Evolutionary conservation across 2,329 filamentous ascomycete species (phyloP).

Genomic region (Daldinia sp.): DNA sequence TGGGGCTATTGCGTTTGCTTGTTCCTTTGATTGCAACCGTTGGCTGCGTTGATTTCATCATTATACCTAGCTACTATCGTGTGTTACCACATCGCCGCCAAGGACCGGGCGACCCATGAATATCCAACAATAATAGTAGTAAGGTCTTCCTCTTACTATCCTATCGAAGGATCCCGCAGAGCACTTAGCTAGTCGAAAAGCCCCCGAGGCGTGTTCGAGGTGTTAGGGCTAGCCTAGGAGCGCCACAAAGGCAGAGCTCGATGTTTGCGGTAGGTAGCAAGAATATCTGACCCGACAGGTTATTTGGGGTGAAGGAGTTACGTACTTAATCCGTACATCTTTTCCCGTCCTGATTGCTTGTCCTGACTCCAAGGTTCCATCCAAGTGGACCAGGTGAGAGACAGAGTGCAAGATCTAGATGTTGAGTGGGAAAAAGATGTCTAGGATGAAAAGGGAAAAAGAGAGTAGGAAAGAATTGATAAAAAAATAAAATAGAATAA

Average conservation of each 20-base stretch:
- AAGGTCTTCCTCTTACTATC: neutral
- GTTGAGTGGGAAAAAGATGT: constrained; percentile 13
- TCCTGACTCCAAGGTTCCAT: constrained; percentile 30
- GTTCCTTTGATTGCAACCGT: constrained; percentile 34
- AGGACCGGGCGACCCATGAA: constrained; percentile 19
- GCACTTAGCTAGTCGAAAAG: constrained; percentile 27
- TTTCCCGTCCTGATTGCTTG: constrained; percentile 40
- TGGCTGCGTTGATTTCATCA: constrained; percentile 41
- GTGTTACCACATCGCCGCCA: constrained; percentile 38
- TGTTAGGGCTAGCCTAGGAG: constrained; percentile 25
- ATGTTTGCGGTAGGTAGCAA: constrained; percentile 26
- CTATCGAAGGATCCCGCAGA: constrained; percentile 23
- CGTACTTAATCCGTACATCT: constrained; percentile 38
- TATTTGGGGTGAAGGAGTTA: constrained; percentile 30
- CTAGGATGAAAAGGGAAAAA: constrained; percentile 23
- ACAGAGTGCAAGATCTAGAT: constrained; percentile 32
- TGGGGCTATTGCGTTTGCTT: constrained; percentile 38
- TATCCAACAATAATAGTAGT: constrained; percentile 34
- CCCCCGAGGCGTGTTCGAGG: constrained; percentile 22
- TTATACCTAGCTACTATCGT: constrained; percentile 33
- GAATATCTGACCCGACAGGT: constrained; percentile 28
- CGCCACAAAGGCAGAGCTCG: constrained; percentile 31
- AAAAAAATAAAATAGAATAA: constrained; percentile 10
- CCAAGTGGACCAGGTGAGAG: constrained; percentile 34
- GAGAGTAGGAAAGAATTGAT: neutral